Evolutionary conservation across 1,284 basidiomycete genomes (phyloP).

Genomic region (Xerocomus minutiporus): DNA sequence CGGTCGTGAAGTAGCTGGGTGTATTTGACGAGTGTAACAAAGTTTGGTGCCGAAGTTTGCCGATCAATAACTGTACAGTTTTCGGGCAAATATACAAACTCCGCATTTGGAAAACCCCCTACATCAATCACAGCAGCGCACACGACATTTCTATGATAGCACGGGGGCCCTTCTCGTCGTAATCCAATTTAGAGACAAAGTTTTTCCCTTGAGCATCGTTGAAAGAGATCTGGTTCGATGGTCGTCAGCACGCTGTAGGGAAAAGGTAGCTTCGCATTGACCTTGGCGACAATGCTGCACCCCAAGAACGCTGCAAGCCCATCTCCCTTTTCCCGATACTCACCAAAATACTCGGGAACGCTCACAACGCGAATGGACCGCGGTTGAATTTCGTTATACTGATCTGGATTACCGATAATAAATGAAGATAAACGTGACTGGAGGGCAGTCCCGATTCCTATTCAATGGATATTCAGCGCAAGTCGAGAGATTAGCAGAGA

Average conservation of each 20-base stretch:
- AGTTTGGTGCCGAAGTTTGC: slow-evolving; percentile 12
- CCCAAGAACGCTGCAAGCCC: slow-evolving; percentile 84
- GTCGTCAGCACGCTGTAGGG: slow-evolving; percentile 9
- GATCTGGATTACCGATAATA: slow-evolving; percentile 61
- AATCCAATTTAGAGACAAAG: slow-evolving; percentile 75
- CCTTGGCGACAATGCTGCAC: slow-evolving; percentile 83
- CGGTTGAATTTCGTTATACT: slow-evolving; percentile 68
- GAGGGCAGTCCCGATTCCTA: slow-evolving; percentile 67
- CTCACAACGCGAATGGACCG: slow-evolving; percentile 60
- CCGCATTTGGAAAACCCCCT: slow-evolving; percentile 14
- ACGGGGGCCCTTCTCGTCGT: slow-evolving; percentile 64
- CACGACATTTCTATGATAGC: slow-evolving; percentile 71
- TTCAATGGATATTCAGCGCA: slow-evolving; percentile 2
- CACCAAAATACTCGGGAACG: slow-evolving; percentile 91
- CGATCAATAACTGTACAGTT: slow-evolving; percentile 31
- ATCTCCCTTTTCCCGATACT: slow-evolving; percentile 82
- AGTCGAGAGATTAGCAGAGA: background rate
- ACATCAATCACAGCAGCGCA: slow-evolving; percentile 49
- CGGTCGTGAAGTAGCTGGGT: slow-evolving; percentile 12
- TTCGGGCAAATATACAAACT: slow-evolving; percentile 8
- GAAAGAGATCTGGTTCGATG: slow-evolving; percentile 43
- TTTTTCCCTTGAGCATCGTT: slow-evolving; percentile 60
- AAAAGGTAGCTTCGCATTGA: slow-evolving; percentile 32
- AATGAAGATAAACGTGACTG: slow-evolving; percentile 69
- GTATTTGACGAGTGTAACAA: slow-evolving; percentile 11